phyloP scores from a whole-genome alignment of 1,284 basidiomycete species.

The Stereum hirsutum region DNA sequence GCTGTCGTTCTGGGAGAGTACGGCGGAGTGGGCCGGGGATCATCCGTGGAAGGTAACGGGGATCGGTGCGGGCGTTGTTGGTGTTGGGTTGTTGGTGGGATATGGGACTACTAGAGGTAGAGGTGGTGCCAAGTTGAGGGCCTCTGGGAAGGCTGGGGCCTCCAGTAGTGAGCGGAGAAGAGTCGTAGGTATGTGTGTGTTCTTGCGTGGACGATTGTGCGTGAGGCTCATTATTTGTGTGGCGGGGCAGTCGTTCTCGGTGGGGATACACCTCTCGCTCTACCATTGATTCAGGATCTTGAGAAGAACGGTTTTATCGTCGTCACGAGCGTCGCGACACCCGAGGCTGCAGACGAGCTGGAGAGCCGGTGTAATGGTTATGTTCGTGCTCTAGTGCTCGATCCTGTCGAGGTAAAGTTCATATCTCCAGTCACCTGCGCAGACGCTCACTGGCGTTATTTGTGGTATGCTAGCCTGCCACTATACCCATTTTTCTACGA shows the following conservation, averaged over 20 bases:
- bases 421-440: background rate
- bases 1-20: slow-evolving; percentile 32
- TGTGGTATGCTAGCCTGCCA: slow-evolving; percentile 52
- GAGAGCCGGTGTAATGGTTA: slow-evolving; percentile 63
- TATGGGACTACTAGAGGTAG: slow-evolving; percentile 28
- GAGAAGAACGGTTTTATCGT: slow-evolving; percentile 75
- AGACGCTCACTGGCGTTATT: no score
- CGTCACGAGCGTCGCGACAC: slow-evolving; percentile 62
- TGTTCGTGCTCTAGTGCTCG: slow-evolving; percentile 69
- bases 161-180: slow-evolving; percentile 43
- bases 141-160: slow-evolving; percentile 21
- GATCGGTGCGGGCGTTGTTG: slow-evolving; percentile 43
- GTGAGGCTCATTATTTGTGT: slow-evolving; percentile 5
- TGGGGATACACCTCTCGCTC: slow-evolving; percentile 61
- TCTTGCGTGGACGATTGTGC: no score
- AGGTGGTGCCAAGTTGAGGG: slow-evolving; percentile 12
- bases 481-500: slow-evolving; percentile 65
- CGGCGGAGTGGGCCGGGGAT: slow-evolving; percentile 40
- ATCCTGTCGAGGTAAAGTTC: slow-evolving; percentile 54
- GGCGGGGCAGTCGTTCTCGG: slow-evolving; percentile 62
- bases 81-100: slow-evolving; percentile 49
- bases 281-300: slow-evolving; percentile 61
- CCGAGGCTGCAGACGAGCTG: slow-evolving; percentile 51
- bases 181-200: slow-evolving; percentile 51
- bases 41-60: slow-evolving; percentile 53